phyloP scores from a whole-genome alignment of 2,329 filamentous ascomycete genomes.

The Aspergillus transmontanensis region DNA sequence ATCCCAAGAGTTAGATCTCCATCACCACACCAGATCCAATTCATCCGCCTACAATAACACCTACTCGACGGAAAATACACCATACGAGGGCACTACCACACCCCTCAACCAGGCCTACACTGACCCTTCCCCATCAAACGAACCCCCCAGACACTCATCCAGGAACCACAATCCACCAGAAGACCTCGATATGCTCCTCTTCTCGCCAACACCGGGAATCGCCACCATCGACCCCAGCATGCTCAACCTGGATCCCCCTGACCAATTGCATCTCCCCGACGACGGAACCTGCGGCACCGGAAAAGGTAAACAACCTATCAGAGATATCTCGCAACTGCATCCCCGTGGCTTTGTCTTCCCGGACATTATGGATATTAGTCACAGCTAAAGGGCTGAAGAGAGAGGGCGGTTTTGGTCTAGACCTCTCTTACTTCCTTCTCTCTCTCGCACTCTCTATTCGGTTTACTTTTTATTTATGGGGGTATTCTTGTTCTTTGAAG shows the following conservation, averaged over 20 bases:
- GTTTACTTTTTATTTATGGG: neutral
- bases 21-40: neutral
- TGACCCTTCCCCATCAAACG: neutral
- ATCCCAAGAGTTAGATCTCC: neutral
- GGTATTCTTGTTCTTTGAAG: neutral
- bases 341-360: neutral
- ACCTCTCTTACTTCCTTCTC: neutral
- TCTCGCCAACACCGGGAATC: neutral
- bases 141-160: neutral
- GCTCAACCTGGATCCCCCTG: neutral
- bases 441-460: neutral
- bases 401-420: neutral
- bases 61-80: neutral
- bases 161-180: neutral
- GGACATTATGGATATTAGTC: neutral
- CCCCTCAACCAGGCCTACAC: neutral
- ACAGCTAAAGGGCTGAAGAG: neutral
- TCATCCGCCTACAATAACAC: neutral
- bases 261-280: neutral
- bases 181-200: neutral
- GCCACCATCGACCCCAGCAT: neutral
- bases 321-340: neutral
- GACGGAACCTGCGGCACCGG: neutral
- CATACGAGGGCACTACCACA: neutral
- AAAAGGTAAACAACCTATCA: neutral